Evolutionary conservation across 2,329 filamentous ascomycete genomes (phyloP).

Genomic region (Chlorencoelia australis): DNA sequence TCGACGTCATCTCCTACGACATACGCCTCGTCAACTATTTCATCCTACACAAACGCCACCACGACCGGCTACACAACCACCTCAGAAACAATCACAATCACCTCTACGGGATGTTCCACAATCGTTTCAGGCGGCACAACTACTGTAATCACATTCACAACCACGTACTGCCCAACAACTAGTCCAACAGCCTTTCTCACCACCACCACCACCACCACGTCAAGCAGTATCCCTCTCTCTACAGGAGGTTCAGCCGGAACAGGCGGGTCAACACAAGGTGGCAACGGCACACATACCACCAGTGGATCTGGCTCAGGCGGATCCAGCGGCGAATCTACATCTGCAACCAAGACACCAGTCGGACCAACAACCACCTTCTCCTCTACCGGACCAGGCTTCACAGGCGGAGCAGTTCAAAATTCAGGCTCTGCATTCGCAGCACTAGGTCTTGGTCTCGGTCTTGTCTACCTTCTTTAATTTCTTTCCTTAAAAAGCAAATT

Average conservation of each 20-base stretch:
- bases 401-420: background rate
- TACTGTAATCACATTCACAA: conserved; percentile 2
- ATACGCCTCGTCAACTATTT: conserved; percentile 9
- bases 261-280: background rate
- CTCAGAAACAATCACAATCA: conserved; percentile 10
- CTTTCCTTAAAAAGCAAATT: too few species aligned
- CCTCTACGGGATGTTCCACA: conserved; percentile 3
- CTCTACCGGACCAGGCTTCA: conserved; percentile 7
- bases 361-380: conserved; percentile 10
- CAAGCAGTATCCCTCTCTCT: background rate
- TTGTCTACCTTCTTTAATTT: too few species aligned
- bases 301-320: background rate
- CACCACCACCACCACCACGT: conserved; percentile 12
- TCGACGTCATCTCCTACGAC: conserved; percentile 10
- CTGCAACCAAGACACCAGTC: conserved; percentile 9
- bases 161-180: conserved; percentile 9
- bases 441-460: too few species aligned
- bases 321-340: too few species aligned
- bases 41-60: conserved; percentile 12
- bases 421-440: too few species aligned
- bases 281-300: conserved; percentile 1
- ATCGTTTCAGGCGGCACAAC: background rate
- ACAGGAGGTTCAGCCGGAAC: conserved; percentile 1
- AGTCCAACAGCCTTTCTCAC: conserved; percentile 1
- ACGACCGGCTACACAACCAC: conserved; percentile 17